phyloP scores from a whole-genome alignment of 1,284 basidiomycete genomes.

The Neolentinus lepideus region DNA sequence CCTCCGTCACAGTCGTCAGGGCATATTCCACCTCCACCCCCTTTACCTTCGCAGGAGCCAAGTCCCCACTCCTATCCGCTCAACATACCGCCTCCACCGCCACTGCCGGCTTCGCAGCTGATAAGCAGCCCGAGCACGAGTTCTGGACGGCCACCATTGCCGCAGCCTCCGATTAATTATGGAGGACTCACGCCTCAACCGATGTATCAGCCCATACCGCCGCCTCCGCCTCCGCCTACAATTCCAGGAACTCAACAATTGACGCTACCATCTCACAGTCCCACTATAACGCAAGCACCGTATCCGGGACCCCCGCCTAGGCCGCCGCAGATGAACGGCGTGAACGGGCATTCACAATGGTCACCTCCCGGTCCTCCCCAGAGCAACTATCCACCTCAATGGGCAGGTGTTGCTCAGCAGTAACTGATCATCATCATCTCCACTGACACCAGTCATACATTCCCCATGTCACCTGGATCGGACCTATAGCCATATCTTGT shows the following conservation, averaged over 20 bases:
- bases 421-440: not conserved
- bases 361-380: constrained; percentile 11
- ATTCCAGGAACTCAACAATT: constrained; percentile 10
- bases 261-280: constrained; percentile 15
- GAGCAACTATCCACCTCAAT: not conserved
- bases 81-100: constrained; percentile 9
- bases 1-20: not conserved
- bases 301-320: constrained; percentile 31
- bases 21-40: constrained; percentile 7
- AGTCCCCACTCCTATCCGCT: constrained; percentile 1
- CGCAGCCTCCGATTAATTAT: constrained; percentile 29
- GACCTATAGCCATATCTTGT: not conserved
- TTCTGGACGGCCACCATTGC: constrained; percentile 25
- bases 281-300: constrained; percentile 17
- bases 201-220: constrained; percentile 29
- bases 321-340: constrained; percentile 19
- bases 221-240: constrained; percentile 21
- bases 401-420: not conserved
- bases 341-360: constrained; percentile 13
- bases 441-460: not conserved
- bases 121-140: not conserved
- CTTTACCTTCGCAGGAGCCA: constrained; percentile 5
- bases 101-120: constrained; percentile 2
- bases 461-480: not conserved
- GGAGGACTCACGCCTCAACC: constrained; percentile 23